Evolutionary conservation across 2,329 filamentous ascomycete genomes (phyloP).

Genomic region (Colletotrichum higginsianum): DNA sequence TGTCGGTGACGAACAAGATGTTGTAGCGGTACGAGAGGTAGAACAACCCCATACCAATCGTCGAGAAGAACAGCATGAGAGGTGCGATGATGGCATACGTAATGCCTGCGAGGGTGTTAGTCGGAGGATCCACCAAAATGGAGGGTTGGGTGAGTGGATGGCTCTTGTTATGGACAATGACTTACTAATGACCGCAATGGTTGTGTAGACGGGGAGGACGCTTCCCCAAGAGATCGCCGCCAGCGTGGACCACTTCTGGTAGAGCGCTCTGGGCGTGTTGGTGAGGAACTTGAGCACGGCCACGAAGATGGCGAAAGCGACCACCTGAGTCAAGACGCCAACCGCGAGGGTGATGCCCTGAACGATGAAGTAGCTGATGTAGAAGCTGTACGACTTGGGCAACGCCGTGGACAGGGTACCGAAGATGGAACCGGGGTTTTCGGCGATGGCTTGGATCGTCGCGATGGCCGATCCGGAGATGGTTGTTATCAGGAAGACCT

Average conservation of each 20-base stretch:
- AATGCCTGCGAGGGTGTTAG: conserved; percentile 63
- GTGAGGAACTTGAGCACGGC: conserved; percentile 79
- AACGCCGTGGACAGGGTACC: conserved; percentile 79
- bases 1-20: conserved; percentile 84
- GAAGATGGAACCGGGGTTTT: conserved; percentile 74
- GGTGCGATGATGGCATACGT: conserved; percentile 89
- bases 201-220: conserved; percentile 81
- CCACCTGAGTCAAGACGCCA: conserved; percentile 78
- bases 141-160: no score
- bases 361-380: conserved; percentile 84
- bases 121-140: no score
- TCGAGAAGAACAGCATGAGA: conserved; percentile 84
- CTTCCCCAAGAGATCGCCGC: conserved; percentile 83
- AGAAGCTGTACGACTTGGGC: conserved; percentile 92
- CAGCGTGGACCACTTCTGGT: conserved; percentile 79
- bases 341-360: conserved; percentile 87
- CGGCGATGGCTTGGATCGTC: conserved; percentile 73
- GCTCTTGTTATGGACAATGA: conserved; percentile 17
- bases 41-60: conserved; percentile 82
- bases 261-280: conserved; percentile 84
- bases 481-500: conserved; percentile 92
- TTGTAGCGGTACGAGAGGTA: conserved; percentile 92
- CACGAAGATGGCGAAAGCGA: conserved; percentile 77
- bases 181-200: conserved; percentile 78
- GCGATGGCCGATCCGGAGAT: conserved; percentile 84